Evolutionary conservation across 441 rosid species (phyloP).

Genomic region (Adansonia grandidieri): DNA sequence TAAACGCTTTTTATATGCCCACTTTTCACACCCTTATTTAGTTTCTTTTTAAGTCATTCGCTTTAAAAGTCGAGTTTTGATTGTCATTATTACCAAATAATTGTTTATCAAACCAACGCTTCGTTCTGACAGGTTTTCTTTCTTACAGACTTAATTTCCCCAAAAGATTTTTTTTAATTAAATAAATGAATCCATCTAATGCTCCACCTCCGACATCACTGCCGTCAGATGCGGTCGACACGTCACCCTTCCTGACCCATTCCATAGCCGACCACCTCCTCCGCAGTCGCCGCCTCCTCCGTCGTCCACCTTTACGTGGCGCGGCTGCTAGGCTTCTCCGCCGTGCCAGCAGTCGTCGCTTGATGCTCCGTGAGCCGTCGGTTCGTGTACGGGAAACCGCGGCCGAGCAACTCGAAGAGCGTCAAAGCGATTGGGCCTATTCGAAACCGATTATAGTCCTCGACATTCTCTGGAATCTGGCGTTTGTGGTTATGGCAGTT

Average conservation of each 20-base stretch:
- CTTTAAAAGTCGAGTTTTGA: not conserved
- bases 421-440: slow-evolving; percentile 72
- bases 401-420: slow-evolving; percentile 71
- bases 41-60: not conserved
- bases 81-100: not conserved
- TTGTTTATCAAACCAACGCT: not conserved
- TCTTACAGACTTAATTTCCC: not conserved
- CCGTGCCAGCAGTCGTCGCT: slow-evolving; percentile 60
- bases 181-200: slow-evolving; percentile 40
- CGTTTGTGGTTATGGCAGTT: slow-evolving; percentile 50
- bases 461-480: slow-evolving; percentile 59
- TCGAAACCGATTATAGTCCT: slow-evolving; percentile 58
- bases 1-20: not conserved
- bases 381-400: slow-evolving; percentile 66
- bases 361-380: slow-evolving; percentile 73
- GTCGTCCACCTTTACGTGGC: slow-evolving; percentile 60
- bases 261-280: slow-evolving; percentile 54
- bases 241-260: slow-evolving; percentile 60
- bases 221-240: slow-evolving; percentile 46
- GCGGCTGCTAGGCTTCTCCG: slow-evolving; percentile 64
- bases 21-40: not conserved
- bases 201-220: slow-evolving; percentile 33
- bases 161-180: not conserved
- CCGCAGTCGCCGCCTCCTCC: slow-evolving; percentile 59
- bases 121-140: slow-evolving; percentile 1